phyloP scores from a whole-genome alignment of 805 yeast genomes.

The Candida germanica region DNA sequence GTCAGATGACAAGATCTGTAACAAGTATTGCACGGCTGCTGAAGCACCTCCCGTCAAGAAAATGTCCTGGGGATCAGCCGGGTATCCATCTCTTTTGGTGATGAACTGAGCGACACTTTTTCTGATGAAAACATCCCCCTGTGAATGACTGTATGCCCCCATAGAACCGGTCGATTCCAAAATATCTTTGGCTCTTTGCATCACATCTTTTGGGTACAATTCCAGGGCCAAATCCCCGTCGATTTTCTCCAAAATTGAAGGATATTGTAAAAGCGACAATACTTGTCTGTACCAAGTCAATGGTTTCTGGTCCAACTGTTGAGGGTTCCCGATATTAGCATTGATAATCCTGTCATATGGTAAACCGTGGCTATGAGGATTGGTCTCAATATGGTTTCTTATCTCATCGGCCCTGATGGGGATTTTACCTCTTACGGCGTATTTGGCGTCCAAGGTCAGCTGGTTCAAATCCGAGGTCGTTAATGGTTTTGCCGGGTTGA shows the following conservation, averaged over 20 bases:
- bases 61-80: constrained; percentile 65
- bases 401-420: constrained; percentile 93
- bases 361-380: constrained; percentile 54
- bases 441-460: constrained; percentile 77
- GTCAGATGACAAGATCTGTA: constrained; percentile 68
- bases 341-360: constrained; percentile 78
- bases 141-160: constrained; percentile 94
- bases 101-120: constrained; percentile 81
- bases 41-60: constrained; percentile 95
- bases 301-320: constrained; percentile 92
- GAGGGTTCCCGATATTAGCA: constrained; percentile 98
- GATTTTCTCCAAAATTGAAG: constrained; percentile 48
- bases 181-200: constrained; percentile 63
- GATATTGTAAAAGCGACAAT: constrained; percentile 80
- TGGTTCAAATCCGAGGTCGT: constrained; percentile 57
- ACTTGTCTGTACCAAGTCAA: constrained; percentile 94
- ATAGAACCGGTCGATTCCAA: constrained; percentile 70
- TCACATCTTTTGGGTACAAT: constrained; percentile 62
- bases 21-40: constrained; percentile 78
- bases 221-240: constrained; percentile 15
- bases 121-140: constrained; percentile 75
- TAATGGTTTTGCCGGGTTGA: constrained; percentile 14
- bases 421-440: constrained; percentile 92
- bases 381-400: constrained; percentile 46
- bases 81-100: constrained; percentile 59